Conservation (phyloP, 768 basidiomycete genomes). For the Phallus indusiatus region DNA sequence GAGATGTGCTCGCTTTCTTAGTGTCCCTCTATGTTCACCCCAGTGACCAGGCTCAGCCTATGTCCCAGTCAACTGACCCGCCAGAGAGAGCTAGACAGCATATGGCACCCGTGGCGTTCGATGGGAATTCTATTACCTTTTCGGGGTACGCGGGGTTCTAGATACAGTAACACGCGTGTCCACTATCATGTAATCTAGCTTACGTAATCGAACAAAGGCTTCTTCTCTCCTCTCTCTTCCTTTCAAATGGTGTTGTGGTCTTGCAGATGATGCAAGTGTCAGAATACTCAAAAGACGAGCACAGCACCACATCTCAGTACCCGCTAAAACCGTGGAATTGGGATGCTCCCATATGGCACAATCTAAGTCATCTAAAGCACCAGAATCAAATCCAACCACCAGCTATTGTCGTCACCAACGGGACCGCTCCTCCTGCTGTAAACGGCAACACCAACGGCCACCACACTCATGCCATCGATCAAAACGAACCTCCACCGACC, state of each 20-base stretch:
- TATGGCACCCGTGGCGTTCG: not conserved
- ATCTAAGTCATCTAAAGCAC: not conserved
- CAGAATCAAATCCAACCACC: not conserved
- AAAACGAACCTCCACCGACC: conserved; percentile 13
- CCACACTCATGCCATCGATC: not conserved
- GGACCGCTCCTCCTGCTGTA: not conserved
- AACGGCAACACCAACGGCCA: not conserved
- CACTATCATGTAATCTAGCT: too few relatives aligned
- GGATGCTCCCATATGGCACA: not conserved
- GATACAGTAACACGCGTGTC: too few relatives aligned
- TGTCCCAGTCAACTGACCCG: not conserved
- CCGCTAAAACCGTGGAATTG: not conserved
- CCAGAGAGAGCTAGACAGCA: not conserved
- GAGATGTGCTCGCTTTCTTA: not conserved
- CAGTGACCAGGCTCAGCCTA: too few relatives aligned
- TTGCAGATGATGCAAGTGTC: not conserved
- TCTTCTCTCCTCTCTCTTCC: not conserved
- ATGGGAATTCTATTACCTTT: not conserved
- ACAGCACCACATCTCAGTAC: not conserved
- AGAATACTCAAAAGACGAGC: not conserved
- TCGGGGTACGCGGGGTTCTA: too few relatives aligned
- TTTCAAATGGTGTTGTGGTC: not conserved
- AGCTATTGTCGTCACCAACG: not conserved
- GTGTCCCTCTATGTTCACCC: not conserved
- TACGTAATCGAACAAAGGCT: not conserved